Conservation (phyloP, 768 basidiomycete species). For the Lactarius indigo region DNA sequence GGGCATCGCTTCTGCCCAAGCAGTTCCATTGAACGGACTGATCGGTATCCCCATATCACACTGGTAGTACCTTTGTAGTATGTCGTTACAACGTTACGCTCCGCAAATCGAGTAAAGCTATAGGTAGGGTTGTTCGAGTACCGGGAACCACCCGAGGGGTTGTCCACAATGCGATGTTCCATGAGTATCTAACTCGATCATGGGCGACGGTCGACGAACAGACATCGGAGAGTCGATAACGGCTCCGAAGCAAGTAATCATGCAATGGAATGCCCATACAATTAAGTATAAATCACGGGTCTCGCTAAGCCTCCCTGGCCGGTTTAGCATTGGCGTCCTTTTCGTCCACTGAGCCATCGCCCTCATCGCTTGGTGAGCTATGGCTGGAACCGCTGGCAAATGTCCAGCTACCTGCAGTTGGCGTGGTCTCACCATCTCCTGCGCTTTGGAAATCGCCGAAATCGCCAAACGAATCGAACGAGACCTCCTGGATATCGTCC, state of each 20-base stretch:
- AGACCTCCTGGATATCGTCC: conserved; percentile 60
- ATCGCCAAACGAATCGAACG: conserved; percentile 60
- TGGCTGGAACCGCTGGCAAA: conserved; percentile 43
- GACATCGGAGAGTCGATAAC: neutral
- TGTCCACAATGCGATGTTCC: neutral
- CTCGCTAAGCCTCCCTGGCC: conserved; percentile 5
- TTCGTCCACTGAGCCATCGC: conserved; percentile 20
- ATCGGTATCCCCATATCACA: neutral
- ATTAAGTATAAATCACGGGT: conserved; percentile 24
- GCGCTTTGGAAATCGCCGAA: conserved; percentile 77
- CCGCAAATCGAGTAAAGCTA: neutral
- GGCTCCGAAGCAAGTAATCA: neutral
- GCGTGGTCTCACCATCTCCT: conserved; percentile 48
- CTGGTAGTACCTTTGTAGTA: neutral
- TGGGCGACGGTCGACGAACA: neutral
- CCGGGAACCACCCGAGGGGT: neutral
- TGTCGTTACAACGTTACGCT: neutral
- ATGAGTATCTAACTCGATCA: neutral
- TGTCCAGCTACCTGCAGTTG: conserved; percentile 70
- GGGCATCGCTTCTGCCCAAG: neutral
- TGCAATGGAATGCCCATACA: conserved; percentile 15
- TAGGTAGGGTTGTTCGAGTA: neutral
- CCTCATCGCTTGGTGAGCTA: conserved; percentile 20
- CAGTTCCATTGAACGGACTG: neutral
- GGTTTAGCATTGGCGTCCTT: conserved; percentile 14